Evolutionary conservation across 2,329 filamentous ascomycete genomes (phyloP).

Genomic region (Arthrinium puccinioides): DNA sequence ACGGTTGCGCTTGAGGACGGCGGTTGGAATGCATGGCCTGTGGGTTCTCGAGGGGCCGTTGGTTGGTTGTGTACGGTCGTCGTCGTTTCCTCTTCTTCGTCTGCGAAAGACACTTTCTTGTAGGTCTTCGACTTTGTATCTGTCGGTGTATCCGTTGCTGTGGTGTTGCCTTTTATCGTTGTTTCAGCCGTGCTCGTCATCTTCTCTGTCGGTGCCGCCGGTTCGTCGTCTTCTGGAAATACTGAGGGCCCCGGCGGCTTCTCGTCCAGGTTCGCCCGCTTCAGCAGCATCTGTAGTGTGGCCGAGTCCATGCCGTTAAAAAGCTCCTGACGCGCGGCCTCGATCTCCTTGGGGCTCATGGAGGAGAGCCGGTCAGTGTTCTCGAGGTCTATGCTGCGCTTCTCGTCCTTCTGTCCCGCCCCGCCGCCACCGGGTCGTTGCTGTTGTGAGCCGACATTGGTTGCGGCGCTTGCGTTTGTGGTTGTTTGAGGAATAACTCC

Average conservation of each 20-base stretch:
- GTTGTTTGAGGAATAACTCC: too few species aligned
- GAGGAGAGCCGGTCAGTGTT: slow-evolving; percentile 65
- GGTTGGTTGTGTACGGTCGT: too few species aligned
- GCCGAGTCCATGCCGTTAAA: slow-evolving; percentile 67
- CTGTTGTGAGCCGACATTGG: slow-evolving; percentile 12
- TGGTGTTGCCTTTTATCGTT: too few species aligned
- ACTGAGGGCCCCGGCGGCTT: slow-evolving; percentile 34
- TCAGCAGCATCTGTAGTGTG: slow-evolving; percentile 69
- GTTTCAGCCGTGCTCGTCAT: slow-evolving; percentile 23
- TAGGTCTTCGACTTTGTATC: slow-evolving; percentile 21
- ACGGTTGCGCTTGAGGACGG: neutral
- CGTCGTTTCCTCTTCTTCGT: neutral
- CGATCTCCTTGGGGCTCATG: slow-evolving; percentile 80
- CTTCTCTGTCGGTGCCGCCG: slow-evolving; percentile 13
- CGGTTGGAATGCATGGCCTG: too few species aligned
- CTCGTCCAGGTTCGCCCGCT: slow-evolving; percentile 69
- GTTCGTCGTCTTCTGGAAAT: slow-evolving; percentile 18
- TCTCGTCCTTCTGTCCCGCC: slow-evolving; percentile 47
- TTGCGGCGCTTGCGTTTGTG: too few species aligned
- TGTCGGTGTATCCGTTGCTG: too few species aligned
- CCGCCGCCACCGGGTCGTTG: slow-evolving; percentile 12
- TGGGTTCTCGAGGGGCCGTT: too few species aligned
- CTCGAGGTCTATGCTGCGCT: slow-evolving; percentile 70
- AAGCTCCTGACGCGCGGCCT: slow-evolving; percentile 73
- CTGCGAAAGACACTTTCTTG: slow-evolving; percentile 1